phyloP scores from a whole-genome alignment of 176 grass and related monocot genomes.

The Urochloa ruziziensis region DNA sequence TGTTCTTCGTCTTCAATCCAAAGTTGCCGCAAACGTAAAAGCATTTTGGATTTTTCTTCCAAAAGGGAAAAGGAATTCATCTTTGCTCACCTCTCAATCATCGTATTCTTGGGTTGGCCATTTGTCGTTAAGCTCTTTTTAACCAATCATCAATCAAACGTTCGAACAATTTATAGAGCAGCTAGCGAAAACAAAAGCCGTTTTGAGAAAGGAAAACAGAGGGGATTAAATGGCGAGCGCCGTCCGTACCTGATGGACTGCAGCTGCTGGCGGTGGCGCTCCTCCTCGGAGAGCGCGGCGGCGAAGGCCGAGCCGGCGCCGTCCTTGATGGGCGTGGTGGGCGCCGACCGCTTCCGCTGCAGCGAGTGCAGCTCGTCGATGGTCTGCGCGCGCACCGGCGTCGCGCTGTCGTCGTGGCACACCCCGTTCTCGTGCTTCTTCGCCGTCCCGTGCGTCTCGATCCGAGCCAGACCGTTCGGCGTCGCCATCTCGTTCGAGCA shows the following conservation, averaged over 20 bases:
- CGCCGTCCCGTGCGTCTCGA: slow-evolving; percentile 56
- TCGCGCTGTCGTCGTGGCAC: slow-evolving; percentile 91
- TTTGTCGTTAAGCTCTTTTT: not conserved
- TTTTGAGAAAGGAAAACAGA: not conserved
- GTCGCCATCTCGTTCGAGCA: slow-evolving; percentile 29
- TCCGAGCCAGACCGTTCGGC: slow-evolving; percentile 63
- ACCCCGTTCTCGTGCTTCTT: slow-evolving; percentile 70
- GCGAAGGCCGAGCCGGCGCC: slow-evolving; percentile 41
- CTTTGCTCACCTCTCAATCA: not conserved
- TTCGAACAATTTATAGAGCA: not conserved
- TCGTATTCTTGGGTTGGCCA: not conserved
- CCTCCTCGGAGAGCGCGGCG: slow-evolving; percentile 58
- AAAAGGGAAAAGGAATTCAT: not conserved
- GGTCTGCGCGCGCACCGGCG: slow-evolving; percentile 84
- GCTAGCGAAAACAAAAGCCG: no score
- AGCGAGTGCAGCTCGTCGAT: slow-evolving; percentile 97
- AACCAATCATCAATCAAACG: not conserved
- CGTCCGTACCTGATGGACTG: slow-evolving; percentile 78
- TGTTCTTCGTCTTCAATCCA: not conserved
- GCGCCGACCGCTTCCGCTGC: slow-evolving; percentile 74
- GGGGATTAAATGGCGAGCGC: not conserved
- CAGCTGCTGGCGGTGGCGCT: slow-evolving; percentile 62
- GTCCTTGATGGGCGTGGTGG: slow-evolving; percentile 75
- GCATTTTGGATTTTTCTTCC: not conserved
- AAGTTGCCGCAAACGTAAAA: not conserved